Evolutionary conservation across 495 filamentous ascomycete species (phyloP).

Genomic region (Lasiosphaeriaceae sp.): DNA sequence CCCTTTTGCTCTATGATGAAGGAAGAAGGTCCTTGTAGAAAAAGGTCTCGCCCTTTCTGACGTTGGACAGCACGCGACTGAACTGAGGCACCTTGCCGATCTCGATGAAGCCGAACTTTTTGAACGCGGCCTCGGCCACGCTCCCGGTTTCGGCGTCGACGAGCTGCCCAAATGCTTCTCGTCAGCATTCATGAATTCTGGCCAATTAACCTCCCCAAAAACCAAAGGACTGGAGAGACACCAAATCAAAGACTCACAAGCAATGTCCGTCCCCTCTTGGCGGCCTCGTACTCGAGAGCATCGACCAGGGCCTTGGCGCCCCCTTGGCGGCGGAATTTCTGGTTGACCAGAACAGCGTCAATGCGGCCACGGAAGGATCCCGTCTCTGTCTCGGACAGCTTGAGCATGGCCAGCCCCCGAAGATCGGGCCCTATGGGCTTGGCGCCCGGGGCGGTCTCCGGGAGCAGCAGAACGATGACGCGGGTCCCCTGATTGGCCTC

Average conservation of each 20-base stretch:
- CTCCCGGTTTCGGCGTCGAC: conserved; percentile 33
- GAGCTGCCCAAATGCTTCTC: conserved; percentile 16
- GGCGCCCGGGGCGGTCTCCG: conserved; percentile 20
- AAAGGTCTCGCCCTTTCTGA: conserved; percentile 34
- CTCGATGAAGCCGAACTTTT: conserved; percentile 33
- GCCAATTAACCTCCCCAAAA: neutral
- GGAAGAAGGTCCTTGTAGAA: conserved; percentile 35
- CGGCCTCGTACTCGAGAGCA: conserved; percentile 35
- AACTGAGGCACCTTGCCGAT: conserved; percentile 36
- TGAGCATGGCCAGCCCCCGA: conserved; percentile 36
- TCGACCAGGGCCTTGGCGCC: conserved; percentile 29
- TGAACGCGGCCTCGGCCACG: conserved; percentile 31
- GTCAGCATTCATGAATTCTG: neutral
- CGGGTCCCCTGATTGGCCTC: conserved; percentile 28
- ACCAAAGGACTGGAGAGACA: neutral
- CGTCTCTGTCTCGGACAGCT: conserved; percentile 32
- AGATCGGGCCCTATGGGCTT: conserved; percentile 30
- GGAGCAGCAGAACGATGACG: conserved; percentile 33
- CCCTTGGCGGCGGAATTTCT: conserved; percentile 24
- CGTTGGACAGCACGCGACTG: conserved; percentile 22
- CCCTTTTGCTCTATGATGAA: neutral
- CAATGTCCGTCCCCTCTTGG: conserved; percentile 31
- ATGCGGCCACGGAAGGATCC: conserved; percentile 33
- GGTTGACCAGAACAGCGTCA: conserved; percentile 36
- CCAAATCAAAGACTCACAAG: conserved; percentile 20